Evolutionary conservation across 2,329 filamentous ascomycete species (phyloP).

Genomic region (Colletotrichum trifolii): DNA sequence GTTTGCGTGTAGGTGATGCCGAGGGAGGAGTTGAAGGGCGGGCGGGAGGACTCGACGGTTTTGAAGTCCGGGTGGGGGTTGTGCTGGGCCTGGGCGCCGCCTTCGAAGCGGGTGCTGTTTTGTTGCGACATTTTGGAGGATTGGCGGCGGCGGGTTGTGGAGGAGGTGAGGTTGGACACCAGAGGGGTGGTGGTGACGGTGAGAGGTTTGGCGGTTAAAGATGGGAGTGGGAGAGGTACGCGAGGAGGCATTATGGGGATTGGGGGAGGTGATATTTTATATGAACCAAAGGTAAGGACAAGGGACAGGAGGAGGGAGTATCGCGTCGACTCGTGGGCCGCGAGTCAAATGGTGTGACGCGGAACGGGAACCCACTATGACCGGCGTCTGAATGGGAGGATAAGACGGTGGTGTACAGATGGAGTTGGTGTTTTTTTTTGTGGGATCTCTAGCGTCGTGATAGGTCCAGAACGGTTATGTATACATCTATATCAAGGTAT

Average conservation of each 20-base stretch:
- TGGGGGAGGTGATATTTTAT: too few relatives aligned
- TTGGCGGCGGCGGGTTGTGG: neutral
- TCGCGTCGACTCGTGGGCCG: neutral
- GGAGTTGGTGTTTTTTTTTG: too few relatives aligned
- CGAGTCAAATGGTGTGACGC: slow-evolving; percentile 21
- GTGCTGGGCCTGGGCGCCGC: slow-evolving; percentile 53
- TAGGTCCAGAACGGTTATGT: too few relatives aligned
- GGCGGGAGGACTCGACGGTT: slow-evolving; percentile 72
- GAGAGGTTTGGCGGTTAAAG: neutral
- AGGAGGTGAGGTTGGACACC: neutral
- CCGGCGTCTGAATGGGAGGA: neutral
- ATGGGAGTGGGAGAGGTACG: neutral
- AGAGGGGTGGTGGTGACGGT: slow-evolving; percentile 11
- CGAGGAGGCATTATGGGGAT: too few relatives aligned
- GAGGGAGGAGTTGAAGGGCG: slow-evolving; percentile 64
- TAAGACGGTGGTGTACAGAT: too few relatives aligned
- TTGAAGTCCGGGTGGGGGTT: slow-evolving; percentile 83
- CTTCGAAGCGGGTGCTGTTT: slow-evolving; percentile 16
- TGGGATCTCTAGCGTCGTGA: too few relatives aligned
- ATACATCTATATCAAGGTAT: too few relatives aligned
- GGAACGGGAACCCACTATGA: slow-evolving; percentile 21
- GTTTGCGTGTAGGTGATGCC: slow-evolving; percentile 71
- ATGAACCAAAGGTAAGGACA: too few relatives aligned
- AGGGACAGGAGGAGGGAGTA: too few relatives aligned
- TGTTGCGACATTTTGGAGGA: slow-evolving; percentile 9